Conservation (phyloP, 176 grass and related monocot genomes). For the Aegilops umbellulata region DNA sequence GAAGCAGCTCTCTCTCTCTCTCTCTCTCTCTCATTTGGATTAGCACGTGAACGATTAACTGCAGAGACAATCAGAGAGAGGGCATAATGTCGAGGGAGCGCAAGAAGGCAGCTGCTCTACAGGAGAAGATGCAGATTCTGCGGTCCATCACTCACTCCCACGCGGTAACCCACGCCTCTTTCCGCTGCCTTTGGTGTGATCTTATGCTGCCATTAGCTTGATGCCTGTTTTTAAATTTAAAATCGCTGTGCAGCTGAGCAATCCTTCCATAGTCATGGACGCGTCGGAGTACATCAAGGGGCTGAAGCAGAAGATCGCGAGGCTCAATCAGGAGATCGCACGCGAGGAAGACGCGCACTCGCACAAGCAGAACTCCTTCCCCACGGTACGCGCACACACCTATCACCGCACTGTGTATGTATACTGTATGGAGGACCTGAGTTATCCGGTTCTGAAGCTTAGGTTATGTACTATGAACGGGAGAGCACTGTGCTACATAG, state of each 20-base stretch:
- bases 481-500: neutral
- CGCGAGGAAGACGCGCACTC: conserved; percentile 30
- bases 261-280: conserved; percentile 71
- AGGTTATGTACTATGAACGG: neutral
- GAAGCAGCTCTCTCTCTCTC: neutral
- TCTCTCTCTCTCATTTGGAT: neutral
- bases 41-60: too few relatives aligned
- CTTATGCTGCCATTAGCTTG: neutral
- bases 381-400: conserved; percentile 28
- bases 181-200: neutral
- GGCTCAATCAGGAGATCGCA: conserved; percentile 78
- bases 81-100: conserved; percentile 69
- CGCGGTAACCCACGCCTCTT: conserved; percentile 44
- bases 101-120: conserved; percentile 61
- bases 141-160: conserved; percentile 82
- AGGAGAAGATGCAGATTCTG: conserved; percentile 81
- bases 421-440: neutral
- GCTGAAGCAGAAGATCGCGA: conserved; percentile 80
- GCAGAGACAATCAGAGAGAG: neutral
- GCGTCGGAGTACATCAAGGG: conserved; percentile 89
- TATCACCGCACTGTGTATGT: neutral
- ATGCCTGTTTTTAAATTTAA: neutral
- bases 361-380: conserved; percentile 21
- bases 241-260: conserved; percentile 49
- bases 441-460: neutral